Evolutionary conservation across 2,329 filamentous ascomycete species (phyloP).

Genomic region (Phyllosticta capitalensis): DNA sequence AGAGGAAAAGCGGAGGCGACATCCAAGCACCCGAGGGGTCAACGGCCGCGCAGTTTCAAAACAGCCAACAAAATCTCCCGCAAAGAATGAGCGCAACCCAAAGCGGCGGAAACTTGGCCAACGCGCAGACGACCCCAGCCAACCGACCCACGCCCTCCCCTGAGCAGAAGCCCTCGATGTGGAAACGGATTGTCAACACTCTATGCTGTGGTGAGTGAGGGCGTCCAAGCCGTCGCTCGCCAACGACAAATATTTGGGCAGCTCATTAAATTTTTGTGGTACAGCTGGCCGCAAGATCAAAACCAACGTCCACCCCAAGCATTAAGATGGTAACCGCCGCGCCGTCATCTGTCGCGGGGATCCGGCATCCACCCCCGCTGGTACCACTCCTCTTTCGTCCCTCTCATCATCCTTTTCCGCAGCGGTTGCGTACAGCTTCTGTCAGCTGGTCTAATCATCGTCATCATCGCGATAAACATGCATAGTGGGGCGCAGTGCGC

Average conservation of each 20-base stretch:
- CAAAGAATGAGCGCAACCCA: constrained; percentile 46
- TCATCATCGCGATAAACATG: constrained; percentile 6
- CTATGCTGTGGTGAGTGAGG: constrained; percentile 12
- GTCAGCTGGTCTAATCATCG: constrained; percentile 8
- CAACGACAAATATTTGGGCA: neutral
- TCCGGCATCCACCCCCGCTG: neutral
- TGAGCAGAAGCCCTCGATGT: constrained; percentile 10
- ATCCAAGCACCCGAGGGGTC: constrained; percentile 78
- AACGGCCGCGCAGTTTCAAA: constrained; percentile 93
- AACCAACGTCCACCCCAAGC: neutral
- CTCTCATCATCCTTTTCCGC: constrained; percentile 10
- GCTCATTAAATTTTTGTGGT: constrained; percentile 1
- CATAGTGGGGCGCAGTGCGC: constrained; percentile 10
- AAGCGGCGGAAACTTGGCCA: constrained; percentile 40
- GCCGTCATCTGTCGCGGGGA: neutral
- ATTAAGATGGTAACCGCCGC: neutral
- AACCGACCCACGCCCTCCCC: constrained; percentile 6
- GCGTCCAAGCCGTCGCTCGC: neutral
- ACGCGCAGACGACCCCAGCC: constrained; percentile 41
- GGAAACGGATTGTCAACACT: constrained; percentile 10
- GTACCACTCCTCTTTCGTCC: neutral
- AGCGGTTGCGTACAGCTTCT: constrained; percentile 1
- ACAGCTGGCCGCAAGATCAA: neutral
- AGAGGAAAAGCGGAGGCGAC: constrained; percentile 71
- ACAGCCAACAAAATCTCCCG: constrained; percentile 75